Base-by-base conservation (phyloP, 2,329 filamentous ascomycete genomes). In the Scorias spongiosa region DNA sequence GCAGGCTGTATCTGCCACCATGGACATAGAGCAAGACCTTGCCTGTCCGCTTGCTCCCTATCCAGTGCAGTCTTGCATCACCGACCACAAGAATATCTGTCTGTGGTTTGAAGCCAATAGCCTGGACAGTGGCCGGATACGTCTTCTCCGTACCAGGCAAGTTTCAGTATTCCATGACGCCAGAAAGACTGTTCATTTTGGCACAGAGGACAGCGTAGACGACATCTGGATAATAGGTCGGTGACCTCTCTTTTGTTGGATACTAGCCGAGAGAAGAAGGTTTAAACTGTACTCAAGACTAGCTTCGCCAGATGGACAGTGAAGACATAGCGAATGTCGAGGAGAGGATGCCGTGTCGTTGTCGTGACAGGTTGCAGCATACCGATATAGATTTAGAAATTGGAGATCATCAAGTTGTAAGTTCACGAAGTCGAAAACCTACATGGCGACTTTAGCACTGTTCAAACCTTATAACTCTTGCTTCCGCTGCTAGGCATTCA, bases 1-100 rank as follows among this genome's bases (percentile, higher is more conserved):
- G 64, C 7, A 74, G 45, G 2, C 66, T 66, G 51, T 75, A 80
- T 5, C 76, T 76, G 39, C 76, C 76, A 12, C 68, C 69, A 48
- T 72, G 68, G 43, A 67, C 66, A 50, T 67, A 71, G 1, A 72
- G 49, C 8, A 71, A 54, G 2, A 67, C 46, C 37, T 67, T 67
- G 38, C 64, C 56, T 0, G 63, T 56, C 10, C 49, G 51, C 38
- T 54, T 57, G 18, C 54, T 47, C 5, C 70, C 69, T 3, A 72
- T 54, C 69, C 69, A 72, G 48, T 69, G 64, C 0, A 67, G 63
- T 44, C 64, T 61, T 10, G 63, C 57, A 7, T 69, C 68, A 14
- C 67, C 67, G 41, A 64, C 61, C 0, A 57, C 46, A 2, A 68
- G 54, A 2, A 58, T 60, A 14, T 62, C 56, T 39, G 53, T 64